Percentiles rank a stretch among this genome's conserved stretches.
phyloP scores from a whole-genome alignment of 768 basidiomycete species.

The Rhodocollybia butyracea region DNA sequence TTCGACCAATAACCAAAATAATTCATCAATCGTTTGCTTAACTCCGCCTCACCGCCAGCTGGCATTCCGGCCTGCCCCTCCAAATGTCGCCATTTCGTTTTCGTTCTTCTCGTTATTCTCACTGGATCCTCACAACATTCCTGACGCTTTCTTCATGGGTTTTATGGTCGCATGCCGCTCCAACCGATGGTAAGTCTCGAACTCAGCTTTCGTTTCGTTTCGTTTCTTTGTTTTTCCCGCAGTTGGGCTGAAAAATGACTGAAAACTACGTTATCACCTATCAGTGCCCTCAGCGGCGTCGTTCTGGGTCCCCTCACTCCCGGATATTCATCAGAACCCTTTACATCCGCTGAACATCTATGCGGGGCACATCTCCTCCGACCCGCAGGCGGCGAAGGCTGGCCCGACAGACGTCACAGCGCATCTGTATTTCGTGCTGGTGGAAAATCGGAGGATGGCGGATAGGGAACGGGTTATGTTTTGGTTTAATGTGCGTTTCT shows the following conservation, averaged over 20 bases:
- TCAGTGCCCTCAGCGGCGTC: constrained; percentile 82
- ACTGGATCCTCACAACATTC: too few species aligned
- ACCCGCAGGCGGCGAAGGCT: constrained; percentile 53
- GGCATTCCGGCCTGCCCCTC: too few species aligned
- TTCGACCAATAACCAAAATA: too few species aligned
- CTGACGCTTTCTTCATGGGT: not conserved
- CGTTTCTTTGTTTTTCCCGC: not conserved
- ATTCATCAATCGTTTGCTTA: too few species aligned
- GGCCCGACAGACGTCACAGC: constrained; percentile 60
- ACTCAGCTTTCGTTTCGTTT: not conserved
- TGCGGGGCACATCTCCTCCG: constrained; percentile 82
- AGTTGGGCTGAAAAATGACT: constrained; percentile 2
- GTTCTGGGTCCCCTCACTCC: constrained; percentile 77
- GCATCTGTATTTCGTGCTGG: constrained; percentile 86
- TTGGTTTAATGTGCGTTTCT: constrained; percentile 95
- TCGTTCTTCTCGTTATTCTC: not conserved
- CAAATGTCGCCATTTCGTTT: not conserved
- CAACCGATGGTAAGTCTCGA: constrained; percentile 38
- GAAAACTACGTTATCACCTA: too few species aligned
- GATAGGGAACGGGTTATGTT: constrained; percentile 89
- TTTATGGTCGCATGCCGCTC: constrained; percentile 22
- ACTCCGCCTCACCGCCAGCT: too few species aligned
- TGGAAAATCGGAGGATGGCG: constrained; percentile 83
- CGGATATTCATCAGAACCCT: constrained; percentile 73
- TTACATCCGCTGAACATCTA: constrained; percentile 73